Base-by-base conservation (phyloP, 2,329 filamentous ascomycete genomes). In the Diaporthe amygdali region DNA sequence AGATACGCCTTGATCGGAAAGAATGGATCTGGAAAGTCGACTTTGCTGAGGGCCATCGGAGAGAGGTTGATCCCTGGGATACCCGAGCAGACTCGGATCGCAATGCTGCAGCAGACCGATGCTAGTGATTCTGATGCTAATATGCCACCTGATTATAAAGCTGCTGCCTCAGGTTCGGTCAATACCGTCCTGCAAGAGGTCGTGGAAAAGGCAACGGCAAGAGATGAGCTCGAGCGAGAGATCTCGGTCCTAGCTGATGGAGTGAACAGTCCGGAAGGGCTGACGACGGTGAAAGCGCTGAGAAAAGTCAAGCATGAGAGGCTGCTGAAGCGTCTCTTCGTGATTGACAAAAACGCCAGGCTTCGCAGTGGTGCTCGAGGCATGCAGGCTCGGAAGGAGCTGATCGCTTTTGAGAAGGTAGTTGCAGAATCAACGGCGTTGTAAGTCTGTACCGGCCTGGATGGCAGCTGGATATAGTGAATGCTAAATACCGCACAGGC, bases 21-120 rank as follows among this genome's bases (percentile, higher is more conserved):
- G 8, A 97, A 97, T 81, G 94, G 94, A 0, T 92, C 91, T 2
- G 94, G 94, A 7, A 97, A 97, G 78, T 95, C 93, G 5, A 91
- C 93, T 0, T 82, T 96, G 8, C 83, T 96, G 20, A 89, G 89
- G 76, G 93, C 94, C 1, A 91, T 97, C 75, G 92, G 91, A 5
- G 91, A 94, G 73, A 94, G 94, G 76, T 85, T 95, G 41, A 92
- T 97, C 20, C 93, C 94, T 0, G 94, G 93, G 0, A 91, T 95
- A 47, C 90, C 92, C 0, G 87, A 92, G 74, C 83, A 88, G 37
- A 90, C 90, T 0, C 86, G 90, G 27, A 87, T 94, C 52, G 87
- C 91, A 0, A 89, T 94, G 56, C 79, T 95, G 15, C 92, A 94
- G 75, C 93, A 95, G 81, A 93, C 90, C 0, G 83, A 83, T 9